A percentile compares a stretch with the other conserved stretches of the same genome.
phyloP scores from a whole-genome alignment of 163 green algal species.

The Coccomyxa subellipsoidea region DNA sequence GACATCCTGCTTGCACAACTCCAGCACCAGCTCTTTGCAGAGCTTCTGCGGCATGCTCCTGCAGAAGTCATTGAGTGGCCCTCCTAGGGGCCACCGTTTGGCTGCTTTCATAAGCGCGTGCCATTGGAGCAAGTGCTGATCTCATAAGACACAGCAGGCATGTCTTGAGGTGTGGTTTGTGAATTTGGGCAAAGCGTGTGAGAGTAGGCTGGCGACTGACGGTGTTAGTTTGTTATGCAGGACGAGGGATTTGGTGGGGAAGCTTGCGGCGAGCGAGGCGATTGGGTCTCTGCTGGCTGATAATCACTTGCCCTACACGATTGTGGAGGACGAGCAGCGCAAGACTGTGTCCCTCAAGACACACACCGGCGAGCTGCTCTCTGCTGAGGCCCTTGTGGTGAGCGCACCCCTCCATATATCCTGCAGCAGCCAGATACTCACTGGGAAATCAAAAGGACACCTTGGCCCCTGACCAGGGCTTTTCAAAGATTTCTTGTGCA shows the following conservation, averaged over 20 bases:
- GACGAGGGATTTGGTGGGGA: slow-evolving; percentile 73
- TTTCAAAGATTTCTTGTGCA: too few species aligned
- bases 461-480: too few species aligned
- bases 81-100: too few species aligned
- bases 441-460: too few species aligned
- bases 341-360: slow-evolving; percentile 52
- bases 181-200: too few species aligned
- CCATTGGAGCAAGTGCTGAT: too few species aligned
- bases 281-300: slow-evolving; percentile 52
- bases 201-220: neutral
- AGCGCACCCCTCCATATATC: neutral
- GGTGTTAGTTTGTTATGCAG: slow-evolving; percentile 15
- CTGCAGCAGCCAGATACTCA: too few species aligned
- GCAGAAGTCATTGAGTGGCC: too few species aligned
- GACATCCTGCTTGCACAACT: neutral
- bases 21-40: neutral
- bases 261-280: slow-evolving; percentile 43
- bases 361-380: slow-evolving; percentile 35
- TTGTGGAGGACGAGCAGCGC: slow-evolving; percentile 52
- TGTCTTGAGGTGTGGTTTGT: too few species aligned
- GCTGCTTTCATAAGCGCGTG: too few species aligned
- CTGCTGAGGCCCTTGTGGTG: slow-evolving; percentile 75
- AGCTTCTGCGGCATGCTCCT: too few species aligned
- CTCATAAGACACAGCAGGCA: too few species aligned
- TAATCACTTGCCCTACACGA: slow-evolving; percentile 63